Percentiles rank a stretch among this genome's conserved stretches.
These are phyloP conservation scores for Penicillium crystallinum DNA, from an alignment of 495 filamentous ascomycete genomes.

Conservation along the genomic window DNA sequence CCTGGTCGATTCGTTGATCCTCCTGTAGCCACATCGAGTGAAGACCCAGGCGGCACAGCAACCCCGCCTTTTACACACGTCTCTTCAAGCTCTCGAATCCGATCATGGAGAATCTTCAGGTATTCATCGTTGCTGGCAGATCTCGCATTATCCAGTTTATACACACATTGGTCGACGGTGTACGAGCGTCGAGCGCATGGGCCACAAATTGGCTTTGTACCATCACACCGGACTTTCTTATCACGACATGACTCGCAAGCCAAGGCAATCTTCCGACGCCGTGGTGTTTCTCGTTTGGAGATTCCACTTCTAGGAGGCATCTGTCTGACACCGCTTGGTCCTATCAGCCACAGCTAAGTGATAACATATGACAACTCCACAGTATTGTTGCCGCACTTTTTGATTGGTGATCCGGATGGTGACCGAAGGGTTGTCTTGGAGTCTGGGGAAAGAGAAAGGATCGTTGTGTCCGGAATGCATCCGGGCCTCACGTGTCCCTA, in stretches of 20 bases:
- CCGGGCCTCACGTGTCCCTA: background rate
- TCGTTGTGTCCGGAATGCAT: background rate
- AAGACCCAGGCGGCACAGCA: constrained; percentile 12
- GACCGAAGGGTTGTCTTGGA: background rate
- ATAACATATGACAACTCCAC: background rate
- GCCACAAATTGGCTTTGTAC: constrained; percentile 41
- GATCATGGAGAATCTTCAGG: constrained; percentile 31
- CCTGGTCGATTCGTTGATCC: background rate
- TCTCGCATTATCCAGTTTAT: constrained; percentile 32
- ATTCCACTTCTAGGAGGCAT: constrained; percentile 17
- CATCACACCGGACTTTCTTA: constrained; percentile 41
- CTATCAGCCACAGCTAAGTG: background rate
- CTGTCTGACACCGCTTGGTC: background rate
- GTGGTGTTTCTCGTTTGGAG: constrained; percentile 13
- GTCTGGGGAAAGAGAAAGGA: background rate
- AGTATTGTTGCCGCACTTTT: background rate
- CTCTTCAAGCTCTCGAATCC: constrained; percentile 35
- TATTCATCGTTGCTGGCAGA: constrained; percentile 38
- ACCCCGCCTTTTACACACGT: constrained; percentile 28
- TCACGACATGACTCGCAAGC: constrained; percentile 41
- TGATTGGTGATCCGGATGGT: constrained; percentile 1
- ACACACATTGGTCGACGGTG: constrained; percentile 33
- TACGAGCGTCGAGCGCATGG: constrained; percentile 34
- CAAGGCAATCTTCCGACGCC: constrained; percentile 25
- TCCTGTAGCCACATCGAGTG: constrained; percentile 1